Percentiles rank a stretch among this genome's conserved stretches.
These are phyloP conservation scores for Irpex rosettiformis DNA, from an alignment of 1,284 basidiomycete species.

Conservation along the genomic window DNA sequence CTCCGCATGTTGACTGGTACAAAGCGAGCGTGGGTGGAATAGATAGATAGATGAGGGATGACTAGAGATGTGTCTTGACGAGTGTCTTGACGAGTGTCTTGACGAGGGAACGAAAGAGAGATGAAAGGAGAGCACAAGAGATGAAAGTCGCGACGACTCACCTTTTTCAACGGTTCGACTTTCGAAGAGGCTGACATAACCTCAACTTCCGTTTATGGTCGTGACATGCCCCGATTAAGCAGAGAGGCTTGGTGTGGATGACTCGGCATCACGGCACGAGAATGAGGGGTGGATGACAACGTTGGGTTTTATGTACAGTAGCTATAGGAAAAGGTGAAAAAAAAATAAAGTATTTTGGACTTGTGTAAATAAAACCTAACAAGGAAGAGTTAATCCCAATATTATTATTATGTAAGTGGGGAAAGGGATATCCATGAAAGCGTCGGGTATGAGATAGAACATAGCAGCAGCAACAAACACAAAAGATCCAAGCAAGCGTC, in stretches of 20 bases:
- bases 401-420: constrained; percentile 11
- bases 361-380: not conserved
- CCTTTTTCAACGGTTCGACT: constrained; percentile 14
- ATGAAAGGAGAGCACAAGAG: constrained; percentile 4
- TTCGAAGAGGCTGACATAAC: constrained; percentile 15
- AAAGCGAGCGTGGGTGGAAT: constrained; percentile 12
- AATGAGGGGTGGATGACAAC: not conserved
- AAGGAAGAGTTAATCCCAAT: constrained; percentile 15
- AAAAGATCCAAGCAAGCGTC: constrained; percentile 6
- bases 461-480: constrained; percentile 13
- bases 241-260: not conserved
- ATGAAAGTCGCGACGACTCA: constrained; percentile 4
- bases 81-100: too few relatives aligned
- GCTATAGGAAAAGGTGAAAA: too few relatives aligned
- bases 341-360: not conserved
- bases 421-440: constrained; percentile 24
- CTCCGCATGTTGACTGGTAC: constrained; percentile 24
- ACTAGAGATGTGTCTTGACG: constrained; percentile 11
- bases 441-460: constrained; percentile 27
- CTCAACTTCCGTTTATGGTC: not conserved
- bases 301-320: too few relatives aligned
- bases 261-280: not conserved
- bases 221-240: not conserved
- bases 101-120: not conserved
- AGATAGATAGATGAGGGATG: not conserved